Conservation (phyloP, 768 basidiomycete genomes). For the Tricholoma furcatifolium region DNA sequence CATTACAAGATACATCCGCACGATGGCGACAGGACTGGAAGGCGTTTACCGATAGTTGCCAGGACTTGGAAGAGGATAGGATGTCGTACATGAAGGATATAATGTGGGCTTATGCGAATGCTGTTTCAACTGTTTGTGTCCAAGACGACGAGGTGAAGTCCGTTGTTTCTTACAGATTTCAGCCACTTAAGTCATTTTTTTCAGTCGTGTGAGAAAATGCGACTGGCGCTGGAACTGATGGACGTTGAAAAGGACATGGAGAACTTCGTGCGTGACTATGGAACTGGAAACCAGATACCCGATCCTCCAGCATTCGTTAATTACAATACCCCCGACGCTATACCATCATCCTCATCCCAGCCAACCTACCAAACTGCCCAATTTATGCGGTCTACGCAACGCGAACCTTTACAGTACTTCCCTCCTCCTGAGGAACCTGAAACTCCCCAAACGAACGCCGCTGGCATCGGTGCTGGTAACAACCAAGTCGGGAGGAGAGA, state of each 20-base stretch:
- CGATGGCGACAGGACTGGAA: constrained; percentile 97
- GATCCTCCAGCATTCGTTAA: constrained; percentile 88
- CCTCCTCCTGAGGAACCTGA: constrained; percentile 40
- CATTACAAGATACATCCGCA: constrained; percentile 70
- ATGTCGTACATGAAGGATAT: constrained; percentile 93
- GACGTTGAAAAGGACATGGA: constrained; percentile 89
- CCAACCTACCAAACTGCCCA: constrained; percentile 56
- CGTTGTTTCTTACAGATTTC: neutral
- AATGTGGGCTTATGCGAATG: constrained; percentile 95
- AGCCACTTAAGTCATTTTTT: constrained; percentile 1
- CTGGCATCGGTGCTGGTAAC: constrained; percentile 71
- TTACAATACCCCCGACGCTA: constrained; percentile 66
- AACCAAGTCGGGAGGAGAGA: constrained; percentile 41
- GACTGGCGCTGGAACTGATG: constrained; percentile 84
- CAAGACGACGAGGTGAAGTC: constrained; percentile 82
- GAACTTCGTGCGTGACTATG: constrained; percentile 84
- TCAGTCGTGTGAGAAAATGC: constrained; percentile 89
- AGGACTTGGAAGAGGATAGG: constrained; percentile 96
- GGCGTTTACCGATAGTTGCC: constrained; percentile 88
- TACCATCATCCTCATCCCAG: constrained; percentile 56
- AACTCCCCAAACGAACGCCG: constrained; percentile 44
- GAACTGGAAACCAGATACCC: constrained; percentile 85
- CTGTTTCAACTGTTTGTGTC: constrained; percentile 94
- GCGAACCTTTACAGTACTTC: constrained; percentile 30
- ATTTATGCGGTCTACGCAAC: constrained; percentile 46